These are phyloP conservation scores for Berkeleyomyces basicola DNA, from an alignment of 2,329 filamentous ascomycete genomes.

Conservation along the genomic window DNA sequence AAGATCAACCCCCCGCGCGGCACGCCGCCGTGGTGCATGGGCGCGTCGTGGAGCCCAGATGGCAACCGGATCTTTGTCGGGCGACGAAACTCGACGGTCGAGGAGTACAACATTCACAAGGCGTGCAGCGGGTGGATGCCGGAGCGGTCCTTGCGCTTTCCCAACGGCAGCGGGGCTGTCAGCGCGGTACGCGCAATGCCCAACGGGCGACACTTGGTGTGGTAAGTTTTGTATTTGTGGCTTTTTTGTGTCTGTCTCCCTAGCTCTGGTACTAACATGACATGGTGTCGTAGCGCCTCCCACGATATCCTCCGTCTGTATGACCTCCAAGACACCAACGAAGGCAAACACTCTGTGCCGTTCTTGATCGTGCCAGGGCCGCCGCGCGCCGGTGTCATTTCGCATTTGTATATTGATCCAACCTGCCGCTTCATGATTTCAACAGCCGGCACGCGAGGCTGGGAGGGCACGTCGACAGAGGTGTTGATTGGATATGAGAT, in stretches of 20 bases:
- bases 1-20: slow-evolving; percentile 56
- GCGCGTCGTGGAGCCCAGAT: slow-evolving; percentile 87
- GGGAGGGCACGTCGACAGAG: slow-evolving; percentile 84
- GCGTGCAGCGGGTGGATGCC: slow-evolving; percentile 50
- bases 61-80: slow-evolving; percentile 93
- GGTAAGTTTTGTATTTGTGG: slow-evolving; percentile 24
- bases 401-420: slow-evolving; percentile 70
- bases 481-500: slow-evolving; percentile 93
- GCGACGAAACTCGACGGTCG: slow-evolving; percentile 77
- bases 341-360: slow-evolving; percentile 62
- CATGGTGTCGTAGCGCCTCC: slow-evolving; percentile 44
- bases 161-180: slow-evolving; percentile 74
- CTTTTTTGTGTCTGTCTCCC: neutral
- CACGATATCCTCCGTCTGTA: slow-evolving; percentile 90
- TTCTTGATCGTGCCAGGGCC: slow-evolving; percentile 94
- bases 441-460: slow-evolving; percentile 79
- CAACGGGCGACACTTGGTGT: slow-evolving; percentile 81
- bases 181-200: slow-evolving; percentile 81
- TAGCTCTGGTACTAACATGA: neutral
- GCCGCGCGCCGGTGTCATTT: slow-evolving; percentile 68
- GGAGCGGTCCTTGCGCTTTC: slow-evolving; percentile 70
- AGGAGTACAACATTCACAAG: slow-evolving; percentile 82
- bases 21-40: slow-evolving; percentile 94
- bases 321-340: slow-evolving; percentile 54
- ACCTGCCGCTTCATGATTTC: slow-evolving; percentile 84